Conservation (phyloP, 2,329 filamentous ascomycete genomes). For the Monascus ruber region DNA sequence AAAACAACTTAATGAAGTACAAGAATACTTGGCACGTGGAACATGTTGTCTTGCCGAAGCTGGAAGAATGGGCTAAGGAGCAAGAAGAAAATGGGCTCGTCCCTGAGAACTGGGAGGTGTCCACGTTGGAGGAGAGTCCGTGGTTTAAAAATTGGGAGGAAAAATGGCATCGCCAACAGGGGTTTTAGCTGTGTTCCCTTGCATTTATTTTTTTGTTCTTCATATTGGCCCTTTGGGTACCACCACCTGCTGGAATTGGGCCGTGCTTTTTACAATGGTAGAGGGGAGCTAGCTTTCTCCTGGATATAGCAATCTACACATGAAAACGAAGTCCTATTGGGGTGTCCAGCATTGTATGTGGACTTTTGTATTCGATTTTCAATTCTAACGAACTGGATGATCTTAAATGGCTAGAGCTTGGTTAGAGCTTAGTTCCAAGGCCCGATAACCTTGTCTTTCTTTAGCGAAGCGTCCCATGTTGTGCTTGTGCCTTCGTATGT, state of each 20-base stretch:
- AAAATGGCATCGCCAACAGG: constrained; percentile 58
- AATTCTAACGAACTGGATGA: no score
- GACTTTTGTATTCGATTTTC: no score
- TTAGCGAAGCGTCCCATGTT: no score
- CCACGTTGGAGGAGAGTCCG: constrained; percentile 62
- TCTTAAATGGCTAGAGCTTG: no score
- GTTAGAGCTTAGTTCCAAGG: no score
- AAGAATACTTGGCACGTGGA: constrained; percentile 75
- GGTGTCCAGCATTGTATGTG: no score
- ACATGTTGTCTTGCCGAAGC: constrained; percentile 54
- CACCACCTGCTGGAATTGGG: background rate
- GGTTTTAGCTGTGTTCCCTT: constrained; percentile 34
- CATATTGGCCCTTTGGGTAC: background rate
- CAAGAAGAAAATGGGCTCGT: constrained; percentile 55
- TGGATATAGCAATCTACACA: no score
- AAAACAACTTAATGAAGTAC: constrained; percentile 61
- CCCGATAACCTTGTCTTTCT: no score
- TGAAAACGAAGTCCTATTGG: no score
- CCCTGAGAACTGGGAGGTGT: constrained; percentile 51
- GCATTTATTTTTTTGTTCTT: constrained; percentile 2
- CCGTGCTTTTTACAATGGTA: no score
- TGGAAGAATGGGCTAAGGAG: constrained; percentile 53
- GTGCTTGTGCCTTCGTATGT: no score
- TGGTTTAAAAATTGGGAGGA: constrained; percentile 67
- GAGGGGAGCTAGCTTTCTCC: no score